These are phyloP conservation scores for Dendrocalamus latiflorus DNA, from an alignment of 202 grass and related monocot species.

Conservation along the genomic window DNA sequence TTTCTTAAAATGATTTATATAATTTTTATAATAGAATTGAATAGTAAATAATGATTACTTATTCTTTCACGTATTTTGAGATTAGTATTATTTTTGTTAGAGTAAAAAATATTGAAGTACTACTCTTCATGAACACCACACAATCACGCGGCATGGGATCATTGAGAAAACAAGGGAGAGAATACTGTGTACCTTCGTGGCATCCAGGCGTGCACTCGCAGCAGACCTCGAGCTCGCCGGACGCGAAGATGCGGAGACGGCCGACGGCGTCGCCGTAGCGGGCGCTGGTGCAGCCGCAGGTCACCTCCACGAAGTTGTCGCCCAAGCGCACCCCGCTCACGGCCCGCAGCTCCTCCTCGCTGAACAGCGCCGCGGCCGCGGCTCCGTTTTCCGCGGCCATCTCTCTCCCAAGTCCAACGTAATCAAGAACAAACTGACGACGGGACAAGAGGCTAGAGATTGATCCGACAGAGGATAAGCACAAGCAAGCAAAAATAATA, in stretches of 20 bases:
- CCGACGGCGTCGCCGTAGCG: conserved; percentile 58
- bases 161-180: background rate
- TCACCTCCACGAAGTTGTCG: conserved; percentile 42
- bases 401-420: background rate
- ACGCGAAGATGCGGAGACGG: conserved; percentile 50
- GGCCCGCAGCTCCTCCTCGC: conserved; percentile 43
- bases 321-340: conserved; percentile 45
- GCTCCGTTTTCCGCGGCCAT: background rate
- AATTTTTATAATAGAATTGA: too few species aligned
- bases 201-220: conserved; percentile 63
- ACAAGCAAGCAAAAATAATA: background rate
- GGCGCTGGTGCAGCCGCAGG: conserved; percentile 65
- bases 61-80: too few species aligned
- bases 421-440: background rate
- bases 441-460: background rate
- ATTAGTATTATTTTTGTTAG: too few species aligned
- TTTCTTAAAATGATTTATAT: too few species aligned
- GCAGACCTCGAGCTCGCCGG: conserved; percentile 54
- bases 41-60: too few species aligned
- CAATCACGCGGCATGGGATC: background rate
- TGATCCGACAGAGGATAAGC: background rate
- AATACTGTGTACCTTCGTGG: conserved; percentile 27
- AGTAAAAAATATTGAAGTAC: too few species aligned
- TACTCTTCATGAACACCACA: too few species aligned
- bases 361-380: conserved; percentile 35